A percentile compares a stretch with the other conserved stretches of the same genome.
phyloP scores from a whole-genome alignment of 2,329 filamentous ascomycete genomes.

The Torrubiella hemipterigena region DNA sequence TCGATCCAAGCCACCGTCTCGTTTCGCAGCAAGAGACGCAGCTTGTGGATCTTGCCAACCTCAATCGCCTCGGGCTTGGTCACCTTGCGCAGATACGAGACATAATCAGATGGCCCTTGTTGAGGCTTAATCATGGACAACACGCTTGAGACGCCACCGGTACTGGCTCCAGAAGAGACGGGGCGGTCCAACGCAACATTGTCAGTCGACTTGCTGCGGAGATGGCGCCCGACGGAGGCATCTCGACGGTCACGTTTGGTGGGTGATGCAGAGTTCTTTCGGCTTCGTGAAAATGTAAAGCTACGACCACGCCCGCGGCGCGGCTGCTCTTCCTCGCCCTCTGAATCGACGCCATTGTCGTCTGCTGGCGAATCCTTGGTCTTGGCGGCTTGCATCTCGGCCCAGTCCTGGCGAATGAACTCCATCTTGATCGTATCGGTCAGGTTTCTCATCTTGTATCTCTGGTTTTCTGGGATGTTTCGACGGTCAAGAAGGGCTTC shows the following conservation, averaged over 20 bases:
- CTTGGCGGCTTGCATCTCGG: conserved; percentile 46
- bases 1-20: conserved; percentile 96
- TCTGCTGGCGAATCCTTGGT: conserved; percentile 24
- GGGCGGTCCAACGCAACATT: conserved; percentile 51
- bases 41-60: conserved; percentile 89
- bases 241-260: conserved; percentile 65
- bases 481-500: conserved; percentile 65
- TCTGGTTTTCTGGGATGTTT: conserved; percentile 88
- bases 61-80: conserved; percentile 75
- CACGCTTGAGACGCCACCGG: conserved; percentile 43
- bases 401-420: conserved; percentile 83
- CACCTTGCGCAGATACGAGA: conserved; percentile 70
- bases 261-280: conserved; percentile 53
- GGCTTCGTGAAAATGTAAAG: conserved; percentile 61
- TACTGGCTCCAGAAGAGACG: conserved; percentile 36
- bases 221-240: conserved; percentile 47
- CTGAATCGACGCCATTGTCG: conserved; percentile 19
- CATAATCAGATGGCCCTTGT: conserved; percentile 70
- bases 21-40: conserved; percentile 78
- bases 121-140: conserved; percentile 62
- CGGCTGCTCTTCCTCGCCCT: conserved; percentile 33
- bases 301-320: conserved; percentile 54
- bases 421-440: conserved; percentile 88
- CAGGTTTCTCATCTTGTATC: conserved; percentile 87
- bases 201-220: conserved; percentile 62